Evolutionary conservation across 1,284 basidiomycete species (phyloP).

Genomic region (Trametes hirsuta): DNA sequence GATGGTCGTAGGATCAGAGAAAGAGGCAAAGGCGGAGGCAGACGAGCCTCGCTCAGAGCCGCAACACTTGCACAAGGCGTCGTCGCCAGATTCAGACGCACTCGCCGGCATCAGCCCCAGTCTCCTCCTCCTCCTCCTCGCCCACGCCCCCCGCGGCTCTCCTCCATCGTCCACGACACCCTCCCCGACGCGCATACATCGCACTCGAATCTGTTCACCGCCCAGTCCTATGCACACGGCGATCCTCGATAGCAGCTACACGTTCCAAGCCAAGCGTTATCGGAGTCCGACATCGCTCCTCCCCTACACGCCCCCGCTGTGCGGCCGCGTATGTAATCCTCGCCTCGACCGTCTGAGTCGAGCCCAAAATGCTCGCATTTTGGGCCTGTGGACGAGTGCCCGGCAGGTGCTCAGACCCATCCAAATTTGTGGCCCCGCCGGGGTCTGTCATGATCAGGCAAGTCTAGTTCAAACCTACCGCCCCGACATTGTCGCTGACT

Average conservation of each 20-base stretch:
- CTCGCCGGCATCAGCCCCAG: no score
- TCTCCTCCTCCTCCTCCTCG: background rate
- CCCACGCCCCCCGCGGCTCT: background rate
- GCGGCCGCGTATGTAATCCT: background rate
- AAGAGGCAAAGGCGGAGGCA: background rate
- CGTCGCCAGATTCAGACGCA: background rate
- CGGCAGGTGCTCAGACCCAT: background rate
- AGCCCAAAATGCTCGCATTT: background rate
- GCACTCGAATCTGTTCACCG: background rate
- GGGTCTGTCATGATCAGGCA: no score
- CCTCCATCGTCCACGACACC: background rate
- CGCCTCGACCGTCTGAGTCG: background rate
- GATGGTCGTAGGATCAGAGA: conserved; percentile 29
- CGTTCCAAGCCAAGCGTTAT: background rate
- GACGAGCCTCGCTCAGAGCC: background rate
- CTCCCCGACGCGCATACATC: background rate
- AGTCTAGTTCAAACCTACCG: no score
- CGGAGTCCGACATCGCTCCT: background rate
- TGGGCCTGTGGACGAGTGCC: background rate
- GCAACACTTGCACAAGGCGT: background rate
- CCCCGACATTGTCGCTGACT: no score
- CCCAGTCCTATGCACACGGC: background rate
- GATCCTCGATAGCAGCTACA: background rate
- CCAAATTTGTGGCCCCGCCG: no score
- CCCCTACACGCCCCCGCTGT: background rate